phyloP scores from a whole-genome alignment of 768 basidiomycete genomes.

The Daedaleopsis nitida region DNA sequence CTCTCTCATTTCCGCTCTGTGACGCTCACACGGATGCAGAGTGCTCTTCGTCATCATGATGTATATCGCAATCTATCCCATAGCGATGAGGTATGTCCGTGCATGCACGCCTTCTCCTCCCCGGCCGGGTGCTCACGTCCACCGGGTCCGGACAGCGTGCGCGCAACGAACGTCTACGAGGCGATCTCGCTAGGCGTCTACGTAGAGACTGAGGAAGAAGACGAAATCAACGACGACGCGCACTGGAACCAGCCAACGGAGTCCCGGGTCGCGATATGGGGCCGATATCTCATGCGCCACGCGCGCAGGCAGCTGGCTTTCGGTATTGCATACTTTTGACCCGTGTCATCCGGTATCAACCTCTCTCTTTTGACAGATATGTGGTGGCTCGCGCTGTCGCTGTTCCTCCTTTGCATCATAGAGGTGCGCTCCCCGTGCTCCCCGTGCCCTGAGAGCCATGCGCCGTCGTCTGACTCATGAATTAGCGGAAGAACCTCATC shows the following conservation, averaged over 20 bases:
- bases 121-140: not conserved
- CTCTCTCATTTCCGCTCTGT: not conserved
- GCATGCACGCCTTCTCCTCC: not conserved
- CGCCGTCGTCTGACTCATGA: not conserved
- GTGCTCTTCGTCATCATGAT: conserved; percentile 92
- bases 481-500: conserved; percentile 59
- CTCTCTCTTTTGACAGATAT: conserved; percentile 61
- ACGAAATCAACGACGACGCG: conserved; percentile 48
- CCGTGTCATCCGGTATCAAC: not conserved
- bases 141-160: conserved; percentile 35
- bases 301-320: conserved; percentile 53
- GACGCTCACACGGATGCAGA: conserved; percentile 38
- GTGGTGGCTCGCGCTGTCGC: conserved; percentile 91
- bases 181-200: conserved; percentile 52
- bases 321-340: conserved; percentile 29
- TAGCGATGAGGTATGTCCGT: conserved; percentile 68
- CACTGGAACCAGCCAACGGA: conserved; percentile 27
- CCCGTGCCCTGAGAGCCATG: not conserved
- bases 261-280: conserved; percentile 38
- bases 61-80: conserved; percentile 82
- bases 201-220: conserved; percentile 50
- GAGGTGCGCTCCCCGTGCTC: conserved; percentile 55
- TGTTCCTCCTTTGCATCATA: conserved; percentile 90
- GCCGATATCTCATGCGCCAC: conserved; percentile 42
- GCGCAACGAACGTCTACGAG: conserved; percentile 52